These are phyloP conservation scores for Hyaloraphidium curvatum DNA, from an alignment of 192 early-diverging fungal genomes.

Conservation along the genomic window DNA sequence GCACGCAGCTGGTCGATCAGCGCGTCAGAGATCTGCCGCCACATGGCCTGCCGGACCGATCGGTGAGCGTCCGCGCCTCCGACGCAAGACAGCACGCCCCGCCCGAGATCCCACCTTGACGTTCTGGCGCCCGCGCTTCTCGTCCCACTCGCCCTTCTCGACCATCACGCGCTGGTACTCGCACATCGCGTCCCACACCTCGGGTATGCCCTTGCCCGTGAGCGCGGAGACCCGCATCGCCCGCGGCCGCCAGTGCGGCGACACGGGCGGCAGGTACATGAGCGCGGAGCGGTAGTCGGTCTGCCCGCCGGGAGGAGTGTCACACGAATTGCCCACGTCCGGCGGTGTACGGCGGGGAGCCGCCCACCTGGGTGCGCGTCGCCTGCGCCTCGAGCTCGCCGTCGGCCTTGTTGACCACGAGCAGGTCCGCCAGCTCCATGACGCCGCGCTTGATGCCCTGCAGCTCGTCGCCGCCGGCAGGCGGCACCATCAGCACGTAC, in stretches of 20 bases:
- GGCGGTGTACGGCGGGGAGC: background rate
- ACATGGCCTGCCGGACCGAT: too few species aligned
- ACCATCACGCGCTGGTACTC: slow-evolving; percentile 29
- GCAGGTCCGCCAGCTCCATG: slow-evolving; percentile 62
- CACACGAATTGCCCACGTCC: background rate
- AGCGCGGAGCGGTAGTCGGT: slow-evolving; percentile 50
- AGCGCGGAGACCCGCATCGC: slow-evolving; percentile 33
- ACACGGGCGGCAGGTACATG: slow-evolving; percentile 33
- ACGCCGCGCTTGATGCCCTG: slow-evolving; percentile 82
- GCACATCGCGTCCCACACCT: slow-evolving; percentile 39
- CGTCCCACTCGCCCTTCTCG: slow-evolving; percentile 15
- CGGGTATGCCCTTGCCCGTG: slow-evolving; percentile 26
- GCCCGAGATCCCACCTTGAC: too few species aligned
- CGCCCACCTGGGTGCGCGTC: slow-evolving; percentile 21
- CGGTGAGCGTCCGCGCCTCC: too few species aligned
- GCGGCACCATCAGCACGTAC: slow-evolving; percentile 58
- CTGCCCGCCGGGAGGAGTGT: background rate
- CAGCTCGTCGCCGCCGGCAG: slow-evolving; percentile 68
- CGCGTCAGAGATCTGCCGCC: slow-evolving; percentile 41
- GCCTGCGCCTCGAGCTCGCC: slow-evolving; percentile 43
- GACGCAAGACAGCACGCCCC: too few species aligned
- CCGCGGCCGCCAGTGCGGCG: slow-evolving; percentile 22
- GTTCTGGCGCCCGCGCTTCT: slow-evolving; percentile 34
- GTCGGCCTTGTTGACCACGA: slow-evolving; percentile 67
- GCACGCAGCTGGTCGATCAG: slow-evolving; percentile 28